Percentiles rank a stretch among this genome's conserved stretches.
Evolutionary conservation across 306 rosid species (phyloP).

Genomic region (Cicer chorassanicum): DNA sequence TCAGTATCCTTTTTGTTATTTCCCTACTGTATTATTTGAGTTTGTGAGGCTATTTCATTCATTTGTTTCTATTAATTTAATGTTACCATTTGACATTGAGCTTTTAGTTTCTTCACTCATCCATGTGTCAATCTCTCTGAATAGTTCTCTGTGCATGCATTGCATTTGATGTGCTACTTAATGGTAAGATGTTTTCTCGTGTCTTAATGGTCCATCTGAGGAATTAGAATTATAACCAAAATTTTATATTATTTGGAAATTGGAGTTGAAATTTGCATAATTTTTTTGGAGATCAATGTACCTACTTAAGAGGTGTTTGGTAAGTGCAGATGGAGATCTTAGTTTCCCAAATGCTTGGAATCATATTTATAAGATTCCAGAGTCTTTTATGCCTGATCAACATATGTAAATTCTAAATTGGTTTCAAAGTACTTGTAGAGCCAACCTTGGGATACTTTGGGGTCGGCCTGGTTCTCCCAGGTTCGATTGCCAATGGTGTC

Average conservation of each 20-base stretch:
- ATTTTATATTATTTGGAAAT: slow-evolving; percentile 4
- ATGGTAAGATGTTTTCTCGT: slow-evolving; percentile 20
- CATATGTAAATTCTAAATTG: slow-evolving; percentile 1
- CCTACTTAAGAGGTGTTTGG: background rate
- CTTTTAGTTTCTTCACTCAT: slow-evolving; percentile 2
- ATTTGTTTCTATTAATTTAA: slow-evolving; percentile 18
- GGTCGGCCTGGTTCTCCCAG: too few relatives aligned
- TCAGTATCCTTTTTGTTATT: slow-evolving; percentile 80
- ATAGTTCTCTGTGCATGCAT: background rate
- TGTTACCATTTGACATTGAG: slow-evolving; percentile 10
- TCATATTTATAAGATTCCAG: slow-evolving; percentile 1
- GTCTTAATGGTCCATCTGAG: slow-evolving; percentile 7
- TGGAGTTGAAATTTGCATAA: slow-evolving; percentile 7
- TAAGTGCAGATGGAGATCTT: slow-evolving; percentile 18
- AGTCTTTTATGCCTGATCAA: background rate
- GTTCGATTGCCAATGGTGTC: too few relatives aligned
- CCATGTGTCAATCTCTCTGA: slow-evolving; percentile 7
- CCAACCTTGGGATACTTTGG: too few relatives aligned
- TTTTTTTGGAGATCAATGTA: background rate
- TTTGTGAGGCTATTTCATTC: slow-evolving; percentile 1
- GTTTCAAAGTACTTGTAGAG: slow-evolving; percentile 11
- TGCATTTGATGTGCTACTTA: slow-evolving; percentile 27
- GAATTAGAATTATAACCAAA: slow-evolving; percentile 22
- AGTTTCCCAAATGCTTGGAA: slow-evolving; percentile 23
- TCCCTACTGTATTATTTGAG: background rate